Evolutionary conservation across 139 green algal species (phyloP).

Genomic region (Chlamydomonas sphaeroides): DNA sequence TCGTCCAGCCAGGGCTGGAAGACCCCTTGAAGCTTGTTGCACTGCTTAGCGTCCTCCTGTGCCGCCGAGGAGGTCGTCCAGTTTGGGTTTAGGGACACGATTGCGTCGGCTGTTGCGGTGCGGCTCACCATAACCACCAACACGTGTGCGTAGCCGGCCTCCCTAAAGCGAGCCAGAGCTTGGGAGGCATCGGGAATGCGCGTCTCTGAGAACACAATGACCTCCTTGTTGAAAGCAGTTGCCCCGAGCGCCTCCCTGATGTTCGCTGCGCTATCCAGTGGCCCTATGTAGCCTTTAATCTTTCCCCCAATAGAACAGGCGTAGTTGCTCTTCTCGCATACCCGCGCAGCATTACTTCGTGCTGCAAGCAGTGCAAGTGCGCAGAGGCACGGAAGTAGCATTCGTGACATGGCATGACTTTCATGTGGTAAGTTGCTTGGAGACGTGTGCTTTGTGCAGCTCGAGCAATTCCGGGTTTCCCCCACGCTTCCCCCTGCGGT

Average conservation of each 20-base stretch:
- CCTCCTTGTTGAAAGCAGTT: background rate
- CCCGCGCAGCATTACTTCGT: too few relatives aligned
- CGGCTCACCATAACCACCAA: background rate
- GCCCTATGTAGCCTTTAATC: conserved; percentile 2
- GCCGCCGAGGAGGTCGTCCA: background rate
- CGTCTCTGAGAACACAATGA: conserved; percentile 11
- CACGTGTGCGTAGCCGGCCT: conserved; percentile 12
- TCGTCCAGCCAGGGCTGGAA: background rate
- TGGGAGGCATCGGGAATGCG: background rate
- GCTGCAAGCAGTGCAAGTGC: too few relatives aligned
- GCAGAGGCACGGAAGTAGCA: too few relatives aligned
- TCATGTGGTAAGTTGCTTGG: too few relatives aligned
- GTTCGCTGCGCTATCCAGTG: background rate
- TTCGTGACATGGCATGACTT: too few relatives aligned
- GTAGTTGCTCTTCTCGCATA: too few relatives aligned
- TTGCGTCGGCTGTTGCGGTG: background rate
- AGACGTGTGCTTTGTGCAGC: too few relatives aligned
- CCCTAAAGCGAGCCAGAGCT: background rate
- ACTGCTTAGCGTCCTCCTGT: background rate
- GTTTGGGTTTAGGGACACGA: background rate
- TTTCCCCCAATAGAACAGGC: too few relatives aligned
- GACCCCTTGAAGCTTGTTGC: background rate
- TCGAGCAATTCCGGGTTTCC: too few relatives aligned
- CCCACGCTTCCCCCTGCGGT: too few relatives aligned
- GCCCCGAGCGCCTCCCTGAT: background rate